Conservation (phyloP, 2,329 filamentous ascomycete genomes). For the Dactylellina parvicollis region DNA sequence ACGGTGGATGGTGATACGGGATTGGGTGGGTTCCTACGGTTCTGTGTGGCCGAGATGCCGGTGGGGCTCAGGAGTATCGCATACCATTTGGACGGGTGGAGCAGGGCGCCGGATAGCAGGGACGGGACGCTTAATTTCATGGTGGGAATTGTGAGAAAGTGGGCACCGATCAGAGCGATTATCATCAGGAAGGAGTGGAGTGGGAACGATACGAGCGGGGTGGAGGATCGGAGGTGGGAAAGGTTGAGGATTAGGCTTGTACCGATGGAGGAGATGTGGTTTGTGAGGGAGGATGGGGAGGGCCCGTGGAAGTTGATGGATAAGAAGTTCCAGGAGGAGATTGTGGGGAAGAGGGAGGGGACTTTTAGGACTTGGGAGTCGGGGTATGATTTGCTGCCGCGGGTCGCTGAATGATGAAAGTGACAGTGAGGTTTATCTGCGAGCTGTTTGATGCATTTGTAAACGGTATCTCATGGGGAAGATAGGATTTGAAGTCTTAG, state of each 20-base stretch:
- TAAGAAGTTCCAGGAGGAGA: background rate
- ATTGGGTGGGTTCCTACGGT: slow-evolving; percentile 3
- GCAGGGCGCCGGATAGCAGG: background rate
- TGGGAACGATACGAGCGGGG: background rate
- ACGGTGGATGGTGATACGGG: background rate
- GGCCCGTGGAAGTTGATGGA: slow-evolving; percentile 14
- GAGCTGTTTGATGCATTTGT: background rate
- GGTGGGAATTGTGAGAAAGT: background rate
- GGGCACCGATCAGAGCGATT: background rate
- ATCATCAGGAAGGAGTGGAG: background rate
- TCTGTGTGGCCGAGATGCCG: background rate
- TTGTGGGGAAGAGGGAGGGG: background rate
- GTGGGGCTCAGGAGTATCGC: background rate
- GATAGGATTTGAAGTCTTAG: too few species aligned
- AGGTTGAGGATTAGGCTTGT: background rate
- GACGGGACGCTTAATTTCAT: too few species aligned
- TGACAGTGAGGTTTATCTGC: background rate
- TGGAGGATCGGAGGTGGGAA: background rate
- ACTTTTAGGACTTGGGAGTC: background rate
- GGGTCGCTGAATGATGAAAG: background rate
- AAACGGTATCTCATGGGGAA: too few species aligned
- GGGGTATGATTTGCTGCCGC: background rate
- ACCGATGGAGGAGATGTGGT: slow-evolving; percentile 21
- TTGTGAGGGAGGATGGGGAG: background rate
- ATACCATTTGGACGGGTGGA: slow-evolving; percentile 12